These are phyloP conservation scores for Aspergillus panamensis DNA, from an alignment of 495 filamentous ascomycete genomes.

Conservation along the genomic window DNA sequence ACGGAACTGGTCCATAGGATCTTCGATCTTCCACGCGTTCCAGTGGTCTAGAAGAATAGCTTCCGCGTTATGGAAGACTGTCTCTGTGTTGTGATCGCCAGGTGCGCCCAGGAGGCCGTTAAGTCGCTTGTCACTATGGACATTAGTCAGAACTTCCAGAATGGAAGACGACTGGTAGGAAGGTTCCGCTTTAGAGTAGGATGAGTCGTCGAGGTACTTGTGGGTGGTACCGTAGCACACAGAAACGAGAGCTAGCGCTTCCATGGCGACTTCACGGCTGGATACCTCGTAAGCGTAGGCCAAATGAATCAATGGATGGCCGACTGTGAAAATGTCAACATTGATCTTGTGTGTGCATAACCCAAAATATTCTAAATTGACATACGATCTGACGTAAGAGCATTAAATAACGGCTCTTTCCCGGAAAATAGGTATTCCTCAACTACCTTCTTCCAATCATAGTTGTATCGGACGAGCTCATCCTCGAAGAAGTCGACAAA, in stretches of 20 bases:
- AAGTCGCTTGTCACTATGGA: slow-evolving; percentile 49
- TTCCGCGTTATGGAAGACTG: slow-evolving; percentile 66
- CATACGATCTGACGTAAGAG: slow-evolving; percentile 73
- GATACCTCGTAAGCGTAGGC: slow-evolving; percentile 83
- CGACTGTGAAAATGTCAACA: slow-evolving; percentile 51
- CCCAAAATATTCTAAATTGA: slow-evolving; percentile 14
- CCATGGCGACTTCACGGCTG: slow-evolving; percentile 76
- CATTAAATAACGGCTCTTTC: slow-evolving; percentile 72
- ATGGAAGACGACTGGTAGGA: slow-evolving; percentile 52
- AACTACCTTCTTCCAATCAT: slow-evolving; percentile 80
- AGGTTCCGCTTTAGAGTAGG: slow-evolving; percentile 54
- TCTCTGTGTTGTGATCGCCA: slow-evolving; percentile 60
- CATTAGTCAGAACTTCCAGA: slow-evolving; percentile 62
- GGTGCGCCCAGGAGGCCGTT: slow-evolving; percentile 54
- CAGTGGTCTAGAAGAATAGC: slow-evolving; percentile 74
- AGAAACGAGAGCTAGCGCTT: slow-evolving; percentile 68
- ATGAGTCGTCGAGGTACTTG: slow-evolving; percentile 71
- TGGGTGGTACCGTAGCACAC: slow-evolving; percentile 72
- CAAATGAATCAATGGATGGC: slow-evolving; percentile 83
- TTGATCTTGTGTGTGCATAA: neutral
- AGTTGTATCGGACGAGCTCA: slow-evolving; percentile 66
- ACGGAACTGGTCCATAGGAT: slow-evolving; percentile 67
- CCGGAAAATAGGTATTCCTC: slow-evolving; percentile 72
- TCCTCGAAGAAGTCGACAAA: slow-evolving; percentile 94
- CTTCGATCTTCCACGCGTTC: slow-evolving; percentile 73